Base-by-base conservation (phyloP, 495 filamentous ascomycete species). In the Xylaria curta region DNA sequence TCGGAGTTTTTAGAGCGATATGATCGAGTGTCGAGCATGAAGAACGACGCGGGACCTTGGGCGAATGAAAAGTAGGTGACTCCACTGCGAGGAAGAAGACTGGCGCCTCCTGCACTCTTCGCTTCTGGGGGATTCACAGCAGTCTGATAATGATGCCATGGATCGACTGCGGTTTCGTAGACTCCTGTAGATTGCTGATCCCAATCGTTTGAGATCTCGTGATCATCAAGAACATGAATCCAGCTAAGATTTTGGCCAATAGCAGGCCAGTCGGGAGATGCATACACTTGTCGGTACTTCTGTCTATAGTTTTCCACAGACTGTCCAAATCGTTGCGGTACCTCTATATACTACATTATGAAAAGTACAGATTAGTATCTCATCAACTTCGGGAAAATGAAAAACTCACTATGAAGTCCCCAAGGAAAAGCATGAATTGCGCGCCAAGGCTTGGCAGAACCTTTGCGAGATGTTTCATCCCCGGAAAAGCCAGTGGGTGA, bases 181-280 rank as follows among this genome's bases (percentile, higher is more conserved):
- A 79, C 75, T 40, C 77, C 77, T 44, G 77, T 74, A 12, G 72
- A 73, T 26, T 69, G 74, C 21, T 61, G 60, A 69, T 79, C 77
- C 77, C 77, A 79, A 63, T 79, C 77, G 47, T 79, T 99, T 9
- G 87, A 88, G 61, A 99, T 97, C 75, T 99, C 96, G 73, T 99
- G 96, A 82, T 99, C 96, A 75, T 99, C 96, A 7, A 97, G 85
- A 1, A 97, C 94, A 75, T 99, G 96, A 44, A 99, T 92, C 96
- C 96, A 99, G 64, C 94, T 95, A 9, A 99, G 87, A 69, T 92
- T 88, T 40, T 88, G 81, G 4, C 85, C 86, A 3, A 91, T 89
- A 1, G 84, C 76, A 1, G 87, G 83, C 95, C 95, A 98, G 75
- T 95, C 94, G 0, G 96, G 96, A 7, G 94, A 97, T 3, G 93